Evolutionary conservation across 345 rosid species (phyloP).

Genomic region (Theobroma cacao): DNA sequence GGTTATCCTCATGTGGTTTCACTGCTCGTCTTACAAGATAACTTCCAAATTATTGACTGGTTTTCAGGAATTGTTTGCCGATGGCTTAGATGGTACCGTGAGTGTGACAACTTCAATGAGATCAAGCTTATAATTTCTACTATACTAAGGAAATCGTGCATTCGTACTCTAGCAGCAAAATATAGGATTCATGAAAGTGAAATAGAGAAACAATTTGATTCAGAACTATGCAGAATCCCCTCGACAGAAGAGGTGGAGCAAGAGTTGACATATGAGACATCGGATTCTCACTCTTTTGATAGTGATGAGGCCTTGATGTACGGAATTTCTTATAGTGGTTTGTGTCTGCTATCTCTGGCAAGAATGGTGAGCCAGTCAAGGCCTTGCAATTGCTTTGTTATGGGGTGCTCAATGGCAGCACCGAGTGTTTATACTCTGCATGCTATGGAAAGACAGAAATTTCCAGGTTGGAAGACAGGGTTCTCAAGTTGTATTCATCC

Average conservation of each 20-base stretch:
- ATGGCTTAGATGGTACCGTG: conserved; percentile 68
- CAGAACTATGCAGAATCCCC: conserved; percentile 58
- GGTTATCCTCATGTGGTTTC: conserved; percentile 55
- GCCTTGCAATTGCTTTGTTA: conserved; percentile 75
- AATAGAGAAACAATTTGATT: conserved; percentile 72
- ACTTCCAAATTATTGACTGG: conserved; percentile 73
- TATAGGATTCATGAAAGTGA: conserved; percentile 63
- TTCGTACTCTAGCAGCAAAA: conserved; percentile 82
- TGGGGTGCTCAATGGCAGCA: conserved; percentile 67
- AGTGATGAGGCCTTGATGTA: conserved; percentile 62
- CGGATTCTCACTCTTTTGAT: conserved; percentile 37
- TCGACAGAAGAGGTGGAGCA: conserved; percentile 49
- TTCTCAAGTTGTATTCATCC: conserved; percentile 80
- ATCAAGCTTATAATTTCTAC: conserved; percentile 50
- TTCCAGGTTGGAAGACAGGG: conserved; percentile 95
- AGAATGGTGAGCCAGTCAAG: conserved; percentile 67
- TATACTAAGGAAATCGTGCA: conserved; percentile 70
- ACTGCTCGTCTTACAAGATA: conserved; percentile 66
- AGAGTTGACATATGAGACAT: conserved; percentile 35
- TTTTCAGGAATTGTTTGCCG: conserved; percentile 67
- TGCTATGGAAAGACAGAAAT: conserved; percentile 91
- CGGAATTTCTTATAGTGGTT: conserved; percentile 61
- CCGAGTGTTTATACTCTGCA: conserved; percentile 70
- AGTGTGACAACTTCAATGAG: conserved; percentile 67
- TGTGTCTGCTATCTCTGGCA: conserved; percentile 66